Evolutionary conservation across 352 stramenopile species (phyloP).

Genomic region (Phytophthora megakarya): DNA sequence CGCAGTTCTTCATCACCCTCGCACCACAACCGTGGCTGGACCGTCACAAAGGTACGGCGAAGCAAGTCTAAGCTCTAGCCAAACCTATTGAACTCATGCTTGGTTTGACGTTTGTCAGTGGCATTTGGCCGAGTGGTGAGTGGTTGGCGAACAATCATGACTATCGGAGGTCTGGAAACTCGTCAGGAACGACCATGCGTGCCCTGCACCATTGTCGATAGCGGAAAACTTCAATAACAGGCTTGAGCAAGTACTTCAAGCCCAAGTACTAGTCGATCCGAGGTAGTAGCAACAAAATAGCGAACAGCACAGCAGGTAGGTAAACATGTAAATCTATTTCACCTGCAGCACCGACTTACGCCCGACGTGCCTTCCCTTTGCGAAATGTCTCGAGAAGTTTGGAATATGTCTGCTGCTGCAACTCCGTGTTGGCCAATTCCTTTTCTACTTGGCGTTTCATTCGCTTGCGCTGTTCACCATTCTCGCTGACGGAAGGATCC

Average conservation of each 20-base stretch:
- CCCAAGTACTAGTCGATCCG: too few species aligned
- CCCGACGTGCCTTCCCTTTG: slow-evolving; percentile 41
- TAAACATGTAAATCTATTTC: slow-evolving; percentile 47
- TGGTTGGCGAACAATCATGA: slow-evolving; percentile 59
- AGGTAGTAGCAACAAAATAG: not conserved
- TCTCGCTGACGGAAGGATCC: slow-evolving; percentile 26
- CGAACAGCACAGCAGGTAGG: slow-evolving; percentile 5
- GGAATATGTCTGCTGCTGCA: slow-evolving; percentile 74
- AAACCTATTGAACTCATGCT: not conserved
- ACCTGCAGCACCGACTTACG: slow-evolving; percentile 21
- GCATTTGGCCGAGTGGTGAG: slow-evolving; percentile 77
- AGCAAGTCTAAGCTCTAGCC: not conserved
- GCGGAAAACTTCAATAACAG: slow-evolving; percentile 54
- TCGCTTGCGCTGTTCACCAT: slow-evolving; percentile 56
- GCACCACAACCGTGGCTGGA: slow-evolving; percentile 69
- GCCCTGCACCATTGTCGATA: slow-evolving; percentile 71
- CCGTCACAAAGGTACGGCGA: slow-evolving; percentile 59
- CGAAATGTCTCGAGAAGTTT: slow-evolving; percentile 71
- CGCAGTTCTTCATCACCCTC: slow-evolving; percentile 99
- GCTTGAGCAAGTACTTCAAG: too few species aligned
- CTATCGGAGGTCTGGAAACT: slow-evolving; percentile 61
- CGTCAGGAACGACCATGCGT: slow-evolving; percentile 56
- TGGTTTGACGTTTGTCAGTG: slow-evolving; percentile 34
- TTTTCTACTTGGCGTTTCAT: slow-evolving; percentile 72
- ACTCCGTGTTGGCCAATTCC: slow-evolving; percentile 56